Conservation (phyloP, 169 alveolate species). For the Eimeria necatrix region DNA sequence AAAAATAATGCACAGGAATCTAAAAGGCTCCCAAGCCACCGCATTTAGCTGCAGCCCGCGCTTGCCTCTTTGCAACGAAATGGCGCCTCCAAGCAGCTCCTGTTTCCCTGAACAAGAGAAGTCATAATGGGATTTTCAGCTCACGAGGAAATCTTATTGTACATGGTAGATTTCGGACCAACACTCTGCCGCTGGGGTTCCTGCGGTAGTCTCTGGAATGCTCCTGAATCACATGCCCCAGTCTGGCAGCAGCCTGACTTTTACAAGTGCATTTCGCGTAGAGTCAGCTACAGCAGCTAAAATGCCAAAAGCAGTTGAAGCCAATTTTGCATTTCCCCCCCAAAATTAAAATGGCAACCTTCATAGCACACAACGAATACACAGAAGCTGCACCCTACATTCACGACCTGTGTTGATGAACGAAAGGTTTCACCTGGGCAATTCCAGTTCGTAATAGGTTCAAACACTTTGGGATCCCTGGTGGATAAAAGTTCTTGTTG, state of each 20-base stretch:
- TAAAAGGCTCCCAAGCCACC: not conserved
- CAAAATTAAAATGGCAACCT: not conserved
- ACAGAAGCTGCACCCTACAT: too few species aligned
- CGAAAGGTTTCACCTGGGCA: constrained; percentile 37
- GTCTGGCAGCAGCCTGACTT: too few species aligned
- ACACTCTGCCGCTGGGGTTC: constrained; percentile 65
- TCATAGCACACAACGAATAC: not conserved
- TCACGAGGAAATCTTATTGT: constrained; percentile 41
- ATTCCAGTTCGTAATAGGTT: constrained; percentile 56
- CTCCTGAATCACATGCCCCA: not conserved
- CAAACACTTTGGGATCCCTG: constrained; percentile 2
- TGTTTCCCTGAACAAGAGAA: not conserved
- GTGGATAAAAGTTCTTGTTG: constrained; percentile 40
- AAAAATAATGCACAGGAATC: not conserved
- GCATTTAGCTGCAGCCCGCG: not conserved
- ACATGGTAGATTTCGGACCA: constrained; percentile 36
- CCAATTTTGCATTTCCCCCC: not conserved
- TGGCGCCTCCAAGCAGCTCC: not conserved
- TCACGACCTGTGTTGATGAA: too few species aligned
- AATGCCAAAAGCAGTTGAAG: not conserved
- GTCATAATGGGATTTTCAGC: not conserved
- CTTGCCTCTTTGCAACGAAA: too few species aligned
- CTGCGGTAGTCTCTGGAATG: constrained; percentile 49
- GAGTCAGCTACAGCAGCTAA: too few species aligned
- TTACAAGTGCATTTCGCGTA: too few species aligned